A percentile compares a stretch with the other conserved stretches of the same genome.
Conservation (phyloP, 2,329 filamentous ascomycete genomes). For the Coniochaeta ligniaria region DNA sequence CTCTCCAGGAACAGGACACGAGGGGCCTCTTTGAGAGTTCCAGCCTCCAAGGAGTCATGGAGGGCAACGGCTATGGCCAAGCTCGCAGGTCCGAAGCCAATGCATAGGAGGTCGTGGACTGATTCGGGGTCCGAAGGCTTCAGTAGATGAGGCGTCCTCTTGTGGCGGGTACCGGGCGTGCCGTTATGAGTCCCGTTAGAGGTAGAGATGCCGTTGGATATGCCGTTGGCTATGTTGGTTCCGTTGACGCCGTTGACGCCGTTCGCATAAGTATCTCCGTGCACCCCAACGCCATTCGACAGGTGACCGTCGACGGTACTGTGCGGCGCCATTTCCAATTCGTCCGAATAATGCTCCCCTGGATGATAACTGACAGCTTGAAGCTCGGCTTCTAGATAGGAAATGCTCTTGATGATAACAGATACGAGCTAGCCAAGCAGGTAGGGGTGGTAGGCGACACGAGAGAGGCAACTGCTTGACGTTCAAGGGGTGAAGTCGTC, state of each 20-base stretch:
- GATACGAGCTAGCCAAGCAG: not conserved
- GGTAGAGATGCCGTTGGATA: not conserved
- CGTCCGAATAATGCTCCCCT: not conserved
- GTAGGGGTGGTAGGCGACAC: not conserved
- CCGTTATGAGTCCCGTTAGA: not conserved
- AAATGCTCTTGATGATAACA: not conserved
- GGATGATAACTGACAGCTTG: not conserved
- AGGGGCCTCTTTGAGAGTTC: slow-evolving; percentile 41
- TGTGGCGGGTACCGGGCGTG: slow-evolving; percentile 8
- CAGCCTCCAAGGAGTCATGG: slow-evolving; percentile 63
- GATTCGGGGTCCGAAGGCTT: slow-evolving; percentile 50
- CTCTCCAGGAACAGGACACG: slow-evolving; percentile 85
- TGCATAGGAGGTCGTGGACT: slow-evolving; percentile 77
- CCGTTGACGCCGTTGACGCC: slow-evolving; percentile 6
- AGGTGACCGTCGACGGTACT: slow-evolving; percentile 5
- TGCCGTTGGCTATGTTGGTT: not conserved
- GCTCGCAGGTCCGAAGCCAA: slow-evolving; percentile 89
- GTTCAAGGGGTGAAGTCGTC: not conserved
- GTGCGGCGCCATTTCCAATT: not conserved
- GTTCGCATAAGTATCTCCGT: not conserved
- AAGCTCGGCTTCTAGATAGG: not conserved
- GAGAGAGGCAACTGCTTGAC: not conserved
- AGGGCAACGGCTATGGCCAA: slow-evolving; percentile 84
- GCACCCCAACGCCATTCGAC: slow-evolving; percentile 4
- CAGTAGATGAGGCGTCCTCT: slow-evolving; percentile 6